phyloP scores from a whole-genome alignment of 371 early-diverging fungal genomes.

The Neoconidiobolus thromboides region DNA sequence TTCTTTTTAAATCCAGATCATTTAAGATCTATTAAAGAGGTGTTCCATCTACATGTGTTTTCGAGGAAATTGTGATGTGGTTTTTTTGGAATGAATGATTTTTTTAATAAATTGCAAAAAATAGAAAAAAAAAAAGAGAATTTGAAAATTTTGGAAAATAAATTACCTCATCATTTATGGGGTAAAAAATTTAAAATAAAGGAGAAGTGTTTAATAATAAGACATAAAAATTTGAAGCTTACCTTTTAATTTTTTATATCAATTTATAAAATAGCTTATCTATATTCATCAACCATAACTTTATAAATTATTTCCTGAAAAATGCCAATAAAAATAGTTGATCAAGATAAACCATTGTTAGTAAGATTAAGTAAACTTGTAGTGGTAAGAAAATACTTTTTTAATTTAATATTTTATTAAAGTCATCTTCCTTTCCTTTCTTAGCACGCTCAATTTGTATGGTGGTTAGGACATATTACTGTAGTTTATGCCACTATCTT shows the following conservation, averaged over 20 bases:
- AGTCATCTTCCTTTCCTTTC: neutral
- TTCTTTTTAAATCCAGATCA: conserved; percentile 1
- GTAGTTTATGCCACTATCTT: neutral
- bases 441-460: neutral
- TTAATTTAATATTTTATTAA: neutral
- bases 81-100: too few relatives aligned
- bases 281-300: too few relatives aligned
- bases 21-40: conserved; percentile 2
- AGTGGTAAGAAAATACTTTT: neutral
- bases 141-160: too few relatives aligned
- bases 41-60: conserved; percentile 5
- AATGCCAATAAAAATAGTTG: neutral
- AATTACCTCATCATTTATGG: too few relatives aligned
- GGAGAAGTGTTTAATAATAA: too few relatives aligned
- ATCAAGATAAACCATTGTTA: neutral
- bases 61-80: neutral
- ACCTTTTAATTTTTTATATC: too few relatives aligned
- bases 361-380: neutral
- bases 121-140: too few relatives aligned
- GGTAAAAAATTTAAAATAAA: too few relatives aligned
- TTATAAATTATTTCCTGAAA: neutral
- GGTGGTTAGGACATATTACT: neutral
- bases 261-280: too few relatives aligned
- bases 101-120: too few relatives aligned
- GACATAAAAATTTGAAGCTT: too few relatives aligned